Evolutionary conservation across 192 early-diverging fungal species (phyloP).

Genomic region (Geranomyces michiganensis): DNA sequence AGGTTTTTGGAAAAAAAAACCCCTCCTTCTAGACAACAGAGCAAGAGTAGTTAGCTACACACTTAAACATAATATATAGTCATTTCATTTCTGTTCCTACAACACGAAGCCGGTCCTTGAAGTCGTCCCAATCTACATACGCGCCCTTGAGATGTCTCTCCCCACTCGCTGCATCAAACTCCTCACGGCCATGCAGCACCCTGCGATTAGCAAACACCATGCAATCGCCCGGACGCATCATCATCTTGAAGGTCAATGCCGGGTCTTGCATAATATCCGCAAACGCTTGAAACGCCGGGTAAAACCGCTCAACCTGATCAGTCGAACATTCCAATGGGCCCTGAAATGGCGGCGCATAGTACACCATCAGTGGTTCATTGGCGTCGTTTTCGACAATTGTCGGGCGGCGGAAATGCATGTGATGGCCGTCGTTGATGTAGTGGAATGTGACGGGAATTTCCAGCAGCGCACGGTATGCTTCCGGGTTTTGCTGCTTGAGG

Average conservation of each 20-base stretch:
- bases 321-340: conserved; percentile 60
- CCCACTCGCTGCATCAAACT: conserved; percentile 72
- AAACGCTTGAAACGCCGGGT: conserved; percentile 67
- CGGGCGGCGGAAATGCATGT: conserved; percentile 70
- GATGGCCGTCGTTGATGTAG: conserved; percentile 77
- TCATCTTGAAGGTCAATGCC: conserved; percentile 59
- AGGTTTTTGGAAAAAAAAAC: too few species aligned
- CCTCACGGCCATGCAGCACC: conserved; percentile 75
- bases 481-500: conserved; percentile 58
- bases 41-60: too few species aligned
- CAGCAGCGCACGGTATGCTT: conserved; percentile 61
- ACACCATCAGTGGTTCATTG: conserved; percentile 57
- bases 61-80: too few species aligned
- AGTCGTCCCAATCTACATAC: conserved; percentile 60
- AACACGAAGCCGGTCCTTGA: conserved; percentile 49
- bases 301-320: conserved; percentile 56
- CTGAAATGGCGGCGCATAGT: conserved; percentile 85
- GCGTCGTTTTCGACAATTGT: conserved; percentile 59
- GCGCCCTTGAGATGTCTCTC: conserved; percentile 77
- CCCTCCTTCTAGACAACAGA: too few species aligned
- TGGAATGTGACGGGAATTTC: conserved; percentile 74
- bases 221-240: conserved; percentile 68
- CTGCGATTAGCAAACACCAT: conserved; percentile 81
- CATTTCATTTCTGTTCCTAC: not conserved
- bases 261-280: conserved; percentile 59